Evolutionary conservation across 306 rosid species (phyloP).

Genomic region (Psophocarpus tetragonolobus): DNA sequence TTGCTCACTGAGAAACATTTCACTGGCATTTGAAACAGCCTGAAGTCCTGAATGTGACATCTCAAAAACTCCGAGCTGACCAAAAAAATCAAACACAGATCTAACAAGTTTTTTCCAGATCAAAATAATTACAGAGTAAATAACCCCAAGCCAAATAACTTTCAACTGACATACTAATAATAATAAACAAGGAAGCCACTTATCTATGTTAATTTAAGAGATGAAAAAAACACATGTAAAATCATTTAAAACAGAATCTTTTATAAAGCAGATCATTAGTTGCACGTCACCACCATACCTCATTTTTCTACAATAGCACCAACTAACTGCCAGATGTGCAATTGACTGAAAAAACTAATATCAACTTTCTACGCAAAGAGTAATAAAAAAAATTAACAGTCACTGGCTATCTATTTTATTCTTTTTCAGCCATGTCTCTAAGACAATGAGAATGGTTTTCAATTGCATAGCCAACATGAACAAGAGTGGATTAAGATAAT

Average conservation of each 20-base stretch:
- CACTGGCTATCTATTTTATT: background rate
- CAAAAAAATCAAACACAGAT: conserved; percentile 28
- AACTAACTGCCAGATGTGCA: background rate
- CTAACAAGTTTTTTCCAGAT: conserved; percentile 6
- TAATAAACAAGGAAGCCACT: background rate
- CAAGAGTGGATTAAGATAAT: background rate
- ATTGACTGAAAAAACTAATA: background rate
- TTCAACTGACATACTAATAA: conserved; percentile 1
- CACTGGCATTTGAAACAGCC: conserved; percentile 74
- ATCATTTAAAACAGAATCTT: background rate
- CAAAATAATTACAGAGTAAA: background rate
- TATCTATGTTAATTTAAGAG: background rate
- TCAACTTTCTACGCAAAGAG: background rate
- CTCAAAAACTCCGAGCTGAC: conserved; percentile 94
- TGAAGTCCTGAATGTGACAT: conserved; percentile 77
- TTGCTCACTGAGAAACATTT: conserved; percentile 82
- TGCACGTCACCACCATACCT: background rate
- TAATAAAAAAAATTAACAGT: background rate
- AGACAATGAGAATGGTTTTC: background rate
- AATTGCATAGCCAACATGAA: background rate
- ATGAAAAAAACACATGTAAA: background rate
- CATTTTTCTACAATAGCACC: background rate
- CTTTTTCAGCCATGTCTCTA: background rate
- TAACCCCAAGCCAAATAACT: background rate
- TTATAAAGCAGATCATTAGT: background rate